Percentiles rank a stretch among this genome's conserved stretches.
Evolutionary conservation across 140 eudicot species (phyloP).

Genomic region (Ambrosia hybrid): DNA sequence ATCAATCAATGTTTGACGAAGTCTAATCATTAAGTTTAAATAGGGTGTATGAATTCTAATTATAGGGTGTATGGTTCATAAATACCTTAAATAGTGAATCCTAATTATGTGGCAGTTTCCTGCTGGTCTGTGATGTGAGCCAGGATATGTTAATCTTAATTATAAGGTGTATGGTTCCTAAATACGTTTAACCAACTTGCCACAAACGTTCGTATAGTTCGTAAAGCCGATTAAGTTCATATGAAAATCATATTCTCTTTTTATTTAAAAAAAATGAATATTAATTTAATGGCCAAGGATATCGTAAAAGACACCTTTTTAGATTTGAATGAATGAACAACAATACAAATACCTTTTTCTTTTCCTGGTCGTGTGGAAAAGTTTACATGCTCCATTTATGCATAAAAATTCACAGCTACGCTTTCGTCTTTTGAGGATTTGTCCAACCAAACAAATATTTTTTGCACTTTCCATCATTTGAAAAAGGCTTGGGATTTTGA

Average conservation of each 20-base stretch:
- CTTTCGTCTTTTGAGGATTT: conserved; percentile 33
- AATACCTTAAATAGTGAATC: too few species aligned
- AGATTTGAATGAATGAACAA: conserved; percentile 11
- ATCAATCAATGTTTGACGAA: neutral
- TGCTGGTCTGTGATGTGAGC: too few species aligned
- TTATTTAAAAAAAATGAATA: too few species aligned
- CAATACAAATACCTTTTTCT: conserved; percentile 13
- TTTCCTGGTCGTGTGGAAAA: conserved; percentile 33
- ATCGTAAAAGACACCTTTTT: conserved; percentile 19
- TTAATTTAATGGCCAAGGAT: neutral
- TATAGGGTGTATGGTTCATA: too few species aligned
- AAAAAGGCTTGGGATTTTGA: neutral
- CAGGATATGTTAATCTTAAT: too few species aligned
- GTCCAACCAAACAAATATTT: conserved; percentile 23
- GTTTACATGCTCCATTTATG: conserved; percentile 30
- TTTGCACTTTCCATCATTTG: conserved; percentile 8
- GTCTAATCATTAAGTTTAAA: neutral
- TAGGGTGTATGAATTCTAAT: too few species aligned
- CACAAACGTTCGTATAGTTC: neutral
- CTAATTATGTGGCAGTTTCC: too few species aligned
- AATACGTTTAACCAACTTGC: neutral
- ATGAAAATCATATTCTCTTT: neutral
- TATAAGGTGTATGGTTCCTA: too few species aligned
- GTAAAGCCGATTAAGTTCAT: neutral
- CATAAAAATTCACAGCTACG: conserved; percentile 29